Percentiles rank a stretch among this genome's conserved stretches.
Evolutionary conservation across 148 eudicot genomes (phyloP).

Genomic region (Chenopodium album): DNA sequence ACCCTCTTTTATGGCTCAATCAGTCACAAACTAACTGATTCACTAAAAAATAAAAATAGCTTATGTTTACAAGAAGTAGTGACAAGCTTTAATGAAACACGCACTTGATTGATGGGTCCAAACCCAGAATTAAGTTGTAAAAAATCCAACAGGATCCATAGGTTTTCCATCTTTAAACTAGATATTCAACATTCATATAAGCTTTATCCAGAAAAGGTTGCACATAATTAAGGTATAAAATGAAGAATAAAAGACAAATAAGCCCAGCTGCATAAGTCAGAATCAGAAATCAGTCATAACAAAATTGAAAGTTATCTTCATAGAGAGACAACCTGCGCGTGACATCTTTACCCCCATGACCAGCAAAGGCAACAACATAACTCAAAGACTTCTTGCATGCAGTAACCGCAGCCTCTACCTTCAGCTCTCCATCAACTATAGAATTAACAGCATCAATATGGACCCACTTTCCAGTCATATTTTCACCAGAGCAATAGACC

Average conservation of each 20-base stretch:
- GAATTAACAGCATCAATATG: slow-evolving; percentile 88
- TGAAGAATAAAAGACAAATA: not conserved
- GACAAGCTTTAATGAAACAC: not conserved
- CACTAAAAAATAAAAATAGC: not conserved
- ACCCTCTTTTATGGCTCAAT: not conserved
- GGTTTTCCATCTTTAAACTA: not conserved
- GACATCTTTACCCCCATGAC: slow-evolving; percentile 93
- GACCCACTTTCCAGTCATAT: slow-evolving; percentile 91
- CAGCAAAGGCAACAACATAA: slow-evolving; percentile 96
- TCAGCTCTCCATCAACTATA: slow-evolving; percentile 72
- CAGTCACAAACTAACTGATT: no score
- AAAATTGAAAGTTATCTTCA: not conserved
- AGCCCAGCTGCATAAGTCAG: not conserved
- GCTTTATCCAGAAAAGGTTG: not conserved
- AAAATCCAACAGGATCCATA: not conserved
- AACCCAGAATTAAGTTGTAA: not conserved
- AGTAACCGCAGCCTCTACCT: slow-evolving; percentile 87
- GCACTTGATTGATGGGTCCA: not conserved
- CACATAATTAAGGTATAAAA: not conserved
- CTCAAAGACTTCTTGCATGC: slow-evolving; percentile 83
- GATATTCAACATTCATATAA: not conserved
- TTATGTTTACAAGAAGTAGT: not conserved
- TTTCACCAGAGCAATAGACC: slow-evolving; percentile 78
- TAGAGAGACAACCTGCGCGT: slow-evolving; percentile 74
- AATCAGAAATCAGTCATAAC: slow-evolving; percentile 4